These are phyloP conservation scores for Ceratonia siliqua DNA, from an alignment of 306 rosid genomes.

Conservation along the genomic window DNA sequence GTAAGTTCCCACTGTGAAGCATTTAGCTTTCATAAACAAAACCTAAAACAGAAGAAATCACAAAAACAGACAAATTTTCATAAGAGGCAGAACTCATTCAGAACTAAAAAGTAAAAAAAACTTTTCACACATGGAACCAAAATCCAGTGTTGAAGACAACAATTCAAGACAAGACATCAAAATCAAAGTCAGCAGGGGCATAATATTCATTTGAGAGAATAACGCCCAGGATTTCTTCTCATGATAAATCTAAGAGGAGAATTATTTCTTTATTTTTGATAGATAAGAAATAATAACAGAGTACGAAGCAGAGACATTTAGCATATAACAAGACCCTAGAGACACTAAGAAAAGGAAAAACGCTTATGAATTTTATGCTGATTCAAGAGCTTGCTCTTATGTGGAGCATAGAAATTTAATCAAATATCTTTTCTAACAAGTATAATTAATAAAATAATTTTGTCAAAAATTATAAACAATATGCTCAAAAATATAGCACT, in stretches of 20 bases:
- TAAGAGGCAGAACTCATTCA: neutral
- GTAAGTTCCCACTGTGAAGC: neutral
- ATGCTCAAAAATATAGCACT: neutral
- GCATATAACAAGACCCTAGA: neutral
- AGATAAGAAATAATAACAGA: neutral
- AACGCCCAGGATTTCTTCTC: neutral
- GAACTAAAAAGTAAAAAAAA: neutral
- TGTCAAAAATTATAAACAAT: neutral
- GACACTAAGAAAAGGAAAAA: neutral
- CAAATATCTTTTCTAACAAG: neutral
- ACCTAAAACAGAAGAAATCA: neutral
- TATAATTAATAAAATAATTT: neutral
- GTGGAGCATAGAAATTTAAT: neutral
- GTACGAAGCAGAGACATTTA: neutral
- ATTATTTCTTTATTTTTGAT: neutral
- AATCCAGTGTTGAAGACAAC: neutral
- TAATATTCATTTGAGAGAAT: neutral
- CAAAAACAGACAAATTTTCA: neutral
- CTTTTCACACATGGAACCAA: neutral
- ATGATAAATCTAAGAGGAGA: neutral
- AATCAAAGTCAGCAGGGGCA: neutral
- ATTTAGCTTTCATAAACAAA: neutral
- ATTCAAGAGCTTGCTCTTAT: neutral
- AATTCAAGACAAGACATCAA: conserved; percentile 1
- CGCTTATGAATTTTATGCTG: neutral